Percentiles rank a stretch among this genome's conserved stretches.
Conservation (phyloP, 2,329 filamentous ascomycete genomes). For the Penicillium sp. region DNA sequence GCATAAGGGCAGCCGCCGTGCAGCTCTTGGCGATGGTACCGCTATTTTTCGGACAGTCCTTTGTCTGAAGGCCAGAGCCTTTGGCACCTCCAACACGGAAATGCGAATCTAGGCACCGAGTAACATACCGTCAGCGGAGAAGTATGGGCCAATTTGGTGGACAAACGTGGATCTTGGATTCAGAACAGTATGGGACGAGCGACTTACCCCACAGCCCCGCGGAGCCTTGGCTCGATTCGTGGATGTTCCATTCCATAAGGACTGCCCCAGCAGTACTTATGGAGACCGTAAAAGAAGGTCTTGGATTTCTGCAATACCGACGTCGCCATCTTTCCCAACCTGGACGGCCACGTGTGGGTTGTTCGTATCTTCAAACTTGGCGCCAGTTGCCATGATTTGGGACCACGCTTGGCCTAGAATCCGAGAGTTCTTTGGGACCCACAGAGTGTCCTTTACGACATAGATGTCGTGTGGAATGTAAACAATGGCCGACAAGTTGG, state of each 20-base stretch:
- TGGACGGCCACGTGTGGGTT: constrained; percentile 33
- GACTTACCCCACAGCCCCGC: constrained; percentile 31
- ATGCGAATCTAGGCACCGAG: constrained; percentile 38
- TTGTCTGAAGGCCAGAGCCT: constrained; percentile 38
- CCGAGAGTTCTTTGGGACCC: constrained; percentile 63
- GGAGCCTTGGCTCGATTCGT: constrained; percentile 34
- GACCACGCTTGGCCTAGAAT: constrained; percentile 63
- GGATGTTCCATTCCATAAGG: constrained; percentile 44
- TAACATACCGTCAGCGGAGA: neutral
- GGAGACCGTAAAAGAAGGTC: constrained; percentile 41
- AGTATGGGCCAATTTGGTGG: too few species aligned
- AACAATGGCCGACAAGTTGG: constrained; percentile 68
- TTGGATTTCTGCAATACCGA: constrained; percentile 42
- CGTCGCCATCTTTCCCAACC: constrained; percentile 37
- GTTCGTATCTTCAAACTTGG: constrained; percentile 33
- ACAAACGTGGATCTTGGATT: neutral
- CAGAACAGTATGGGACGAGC: neutral
- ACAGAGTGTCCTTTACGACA: constrained; percentile 70
- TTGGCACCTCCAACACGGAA: constrained; percentile 45
- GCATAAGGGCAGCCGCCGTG: constrained; percentile 54
- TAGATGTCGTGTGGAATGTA: constrained; percentile 78
- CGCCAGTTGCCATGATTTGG: constrained; percentile 39
- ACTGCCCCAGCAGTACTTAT: constrained; percentile 43
- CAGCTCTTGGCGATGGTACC: constrained; percentile 26
- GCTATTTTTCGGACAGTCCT: constrained; percentile 34